Evolutionary conservation across 441 rosid genomes (phyloP).

Genomic region (Gossypium lobatum): DNA sequence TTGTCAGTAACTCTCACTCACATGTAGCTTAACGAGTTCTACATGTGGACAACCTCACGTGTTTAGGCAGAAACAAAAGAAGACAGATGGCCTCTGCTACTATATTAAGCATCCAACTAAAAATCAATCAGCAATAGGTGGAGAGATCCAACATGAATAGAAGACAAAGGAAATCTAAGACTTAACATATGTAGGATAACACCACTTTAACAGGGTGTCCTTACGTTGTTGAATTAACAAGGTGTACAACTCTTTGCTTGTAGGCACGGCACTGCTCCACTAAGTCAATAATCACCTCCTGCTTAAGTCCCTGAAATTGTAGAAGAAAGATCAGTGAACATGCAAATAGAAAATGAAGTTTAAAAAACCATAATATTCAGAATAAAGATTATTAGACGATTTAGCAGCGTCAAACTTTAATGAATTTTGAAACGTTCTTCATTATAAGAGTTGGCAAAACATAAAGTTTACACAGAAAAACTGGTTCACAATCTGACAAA

Average conservation of each 20-base stretch:
- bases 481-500: background rate
- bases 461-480: slow-evolving; percentile 1
- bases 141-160: background rate
- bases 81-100: background rate
- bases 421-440: background rate
- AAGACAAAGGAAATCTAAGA: background rate
- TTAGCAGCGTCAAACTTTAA: background rate
- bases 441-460: background rate
- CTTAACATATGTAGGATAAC: background rate
- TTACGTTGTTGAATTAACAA: slow-evolving; percentile 96
- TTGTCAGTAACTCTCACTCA: background rate
- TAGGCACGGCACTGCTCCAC: slow-evolving; percentile 95
- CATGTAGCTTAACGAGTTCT: background rate
- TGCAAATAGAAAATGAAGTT: background rate
- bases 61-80: background rate
- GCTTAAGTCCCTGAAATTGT: slow-evolving; percentile 71
- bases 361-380: background rate
- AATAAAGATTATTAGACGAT: slow-evolving; percentile 10
- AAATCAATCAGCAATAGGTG: background rate
- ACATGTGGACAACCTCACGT: background rate
- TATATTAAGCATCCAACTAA: too few relatives aligned
- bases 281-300: slow-evolving; percentile 93
- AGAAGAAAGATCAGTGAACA: slow-evolving; percentile 8
- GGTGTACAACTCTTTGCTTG: slow-evolving; percentile 97
- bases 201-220: slow-evolving; percentile 22